These are phyloP conservation scores for Murraya koenigii DNA, from an alignment of 345 rosid species.

Conservation along the genomic window DNA sequence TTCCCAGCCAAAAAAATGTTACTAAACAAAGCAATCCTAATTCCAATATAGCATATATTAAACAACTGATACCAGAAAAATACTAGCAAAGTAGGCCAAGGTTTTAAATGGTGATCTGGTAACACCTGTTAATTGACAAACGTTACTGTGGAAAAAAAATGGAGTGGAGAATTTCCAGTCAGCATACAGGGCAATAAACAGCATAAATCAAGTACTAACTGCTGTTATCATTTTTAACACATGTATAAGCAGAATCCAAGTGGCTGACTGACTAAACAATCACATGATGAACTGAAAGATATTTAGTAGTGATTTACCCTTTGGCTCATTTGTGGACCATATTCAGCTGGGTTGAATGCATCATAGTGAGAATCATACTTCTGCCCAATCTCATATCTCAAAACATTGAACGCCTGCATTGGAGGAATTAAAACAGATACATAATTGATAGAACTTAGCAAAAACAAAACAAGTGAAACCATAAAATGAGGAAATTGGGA, in stretches of 20 bases:
- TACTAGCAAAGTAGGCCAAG: neutral
- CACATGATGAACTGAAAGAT: neutral
- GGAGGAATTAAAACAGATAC: neutral
- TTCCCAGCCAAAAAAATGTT: neutral
- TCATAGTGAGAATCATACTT: slow-evolving; percentile 67
- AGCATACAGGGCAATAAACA: no score
- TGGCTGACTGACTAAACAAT: slow-evolving; percentile 1
- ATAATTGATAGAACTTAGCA: neutral
- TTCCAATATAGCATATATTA: neutral
- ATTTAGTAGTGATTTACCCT: slow-evolving; percentile 41
- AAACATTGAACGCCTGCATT: slow-evolving; percentile 74
- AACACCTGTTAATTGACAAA: neutral
- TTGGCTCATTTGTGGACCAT: slow-evolving; percentile 78
- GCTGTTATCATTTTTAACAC: neutral
- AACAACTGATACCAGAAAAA: neutral
- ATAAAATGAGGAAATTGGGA: neutral
- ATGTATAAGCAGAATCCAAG: neutral
- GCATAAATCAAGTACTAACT: neutral
- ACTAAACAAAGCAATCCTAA: neutral
- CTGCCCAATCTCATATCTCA: slow-evolving; percentile 86
- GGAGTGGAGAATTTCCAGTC: no score
- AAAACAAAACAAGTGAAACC: neutral
- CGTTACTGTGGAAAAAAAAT: no score
- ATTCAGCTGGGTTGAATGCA: slow-evolving; percentile 75
- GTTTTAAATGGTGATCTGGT: neutral